A percentile compares a stretch with the other conserved stretches of the same genome.
phyloP scores from a whole-genome alignment of 225 moss, liverwort and hornwort genomes.

The Pleurozium schreberi region DNA sequence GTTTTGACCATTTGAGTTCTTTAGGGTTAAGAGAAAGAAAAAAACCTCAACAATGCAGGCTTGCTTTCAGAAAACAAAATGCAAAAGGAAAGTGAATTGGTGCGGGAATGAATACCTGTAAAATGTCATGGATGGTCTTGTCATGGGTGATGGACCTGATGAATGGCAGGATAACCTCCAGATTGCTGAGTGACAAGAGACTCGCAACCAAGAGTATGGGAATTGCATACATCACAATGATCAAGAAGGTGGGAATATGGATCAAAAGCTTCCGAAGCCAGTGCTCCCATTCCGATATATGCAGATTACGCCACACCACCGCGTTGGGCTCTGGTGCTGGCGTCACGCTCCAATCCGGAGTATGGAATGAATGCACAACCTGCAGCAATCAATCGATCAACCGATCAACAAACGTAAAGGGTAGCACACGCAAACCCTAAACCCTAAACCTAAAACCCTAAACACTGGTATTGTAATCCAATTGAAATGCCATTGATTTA shows the following conservation, averaged over 20 bases:
- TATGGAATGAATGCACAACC: constrained; percentile 26
- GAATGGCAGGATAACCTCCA: constrained; percentile 39
- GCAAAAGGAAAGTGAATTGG: neutral
- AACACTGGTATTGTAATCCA: neutral
- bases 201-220: constrained; percentile 42
- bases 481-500: neutral
- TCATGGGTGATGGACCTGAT: constrained; percentile 12
- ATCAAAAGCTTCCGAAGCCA: constrained; percentile 27
- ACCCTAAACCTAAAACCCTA: no score
- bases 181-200: constrained; percentile 35
- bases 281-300: constrained; percentile 19
- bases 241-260: constrained; percentile 27
- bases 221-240: constrained; percentile 36
- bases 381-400: neutral
- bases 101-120: constrained; percentile 6
- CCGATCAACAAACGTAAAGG: neutral
- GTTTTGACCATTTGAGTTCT: neutral
- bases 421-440: neutral
- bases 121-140: constrained; percentile 18
- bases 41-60: neutral
- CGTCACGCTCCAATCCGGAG: constrained; percentile 25
- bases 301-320: constrained; percentile 45
- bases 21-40: neutral
- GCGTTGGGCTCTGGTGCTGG: constrained; percentile 44
- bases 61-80: neutral